Evolutionary conservation across 495 filamentous ascomycete species (phyloP).

Genomic region (Margaritispora aquatica): DNA sequence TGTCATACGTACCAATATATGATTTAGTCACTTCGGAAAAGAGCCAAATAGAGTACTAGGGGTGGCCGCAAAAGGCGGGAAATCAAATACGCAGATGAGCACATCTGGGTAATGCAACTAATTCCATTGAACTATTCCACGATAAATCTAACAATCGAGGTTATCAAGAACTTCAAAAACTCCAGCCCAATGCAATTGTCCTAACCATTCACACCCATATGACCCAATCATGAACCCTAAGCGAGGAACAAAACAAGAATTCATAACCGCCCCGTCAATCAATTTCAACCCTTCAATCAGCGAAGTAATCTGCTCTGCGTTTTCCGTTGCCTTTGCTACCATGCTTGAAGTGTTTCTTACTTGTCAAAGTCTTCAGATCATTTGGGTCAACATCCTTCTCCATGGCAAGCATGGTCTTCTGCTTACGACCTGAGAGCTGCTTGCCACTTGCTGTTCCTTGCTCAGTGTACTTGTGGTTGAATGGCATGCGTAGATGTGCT

Average conservation of each 20-base stretch:
- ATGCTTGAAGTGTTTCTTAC: slow-evolving; percentile 96
- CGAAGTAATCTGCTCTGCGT: slow-evolving; percentile 27
- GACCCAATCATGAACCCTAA: not conserved
- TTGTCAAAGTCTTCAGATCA: slow-evolving; percentile 60
- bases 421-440: slow-evolving; percentile 74
- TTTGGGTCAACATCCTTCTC: slow-evolving; percentile 80
- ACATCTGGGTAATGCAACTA: not conserved
- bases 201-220: not conserved
- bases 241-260: slow-evolving; percentile 3
- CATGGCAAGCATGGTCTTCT: slow-evolving; percentile 74
- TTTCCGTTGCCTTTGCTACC: slow-evolving; percentile 56
- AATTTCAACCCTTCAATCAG: slow-evolving; percentile 13
- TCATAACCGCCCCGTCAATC: slow-evolving; percentile 6
- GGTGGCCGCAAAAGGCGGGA: not conserved
- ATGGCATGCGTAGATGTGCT: slow-evolving; percentile 71
- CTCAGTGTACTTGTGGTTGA: slow-evolving; percentile 79
- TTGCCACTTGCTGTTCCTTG: slow-evolving; percentile 63
- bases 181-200: slow-evolving; percentile 4
- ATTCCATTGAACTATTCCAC: not conserved
- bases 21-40: no score
- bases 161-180: not conserved
- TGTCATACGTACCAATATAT: no score
- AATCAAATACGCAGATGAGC: not conserved
- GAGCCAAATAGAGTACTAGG: no score
- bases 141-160: not conserved